Percentiles rank a stretch among this genome's conserved stretches.
phyloP scores from a whole-genome alignment of 805 yeast genomes.

The Candida sanyiensis region DNA sequence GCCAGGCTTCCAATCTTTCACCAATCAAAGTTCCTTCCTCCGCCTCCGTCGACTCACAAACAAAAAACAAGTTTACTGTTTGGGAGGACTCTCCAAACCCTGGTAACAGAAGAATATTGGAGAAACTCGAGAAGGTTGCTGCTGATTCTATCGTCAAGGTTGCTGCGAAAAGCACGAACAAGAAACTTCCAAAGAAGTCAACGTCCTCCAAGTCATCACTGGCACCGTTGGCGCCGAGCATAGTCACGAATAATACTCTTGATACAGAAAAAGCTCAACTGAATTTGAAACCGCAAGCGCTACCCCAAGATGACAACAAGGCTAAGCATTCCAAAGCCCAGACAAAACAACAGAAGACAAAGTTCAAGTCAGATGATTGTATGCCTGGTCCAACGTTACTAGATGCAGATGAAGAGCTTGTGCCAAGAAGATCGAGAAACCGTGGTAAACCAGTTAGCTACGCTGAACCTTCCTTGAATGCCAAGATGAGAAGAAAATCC shows the following conservation, averaged over 20 bases:
- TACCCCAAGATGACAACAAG: constrained; percentile 19
- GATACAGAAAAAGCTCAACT: constrained; percentile 14
- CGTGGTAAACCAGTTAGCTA: constrained; percentile 57
- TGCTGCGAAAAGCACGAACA: not conserved
- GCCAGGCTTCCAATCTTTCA: constrained; percentile 20
- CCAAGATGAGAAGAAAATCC: constrained; percentile 63
- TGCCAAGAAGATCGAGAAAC: constrained; percentile 39
- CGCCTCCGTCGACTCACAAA: constrained; percentile 4
- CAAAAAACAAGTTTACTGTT: constrained; percentile 16
- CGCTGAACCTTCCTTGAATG: constrained; percentile 59
- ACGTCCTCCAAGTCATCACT: not conserved
- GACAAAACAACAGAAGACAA: constrained; percentile 27
- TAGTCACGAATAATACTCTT: not conserved
- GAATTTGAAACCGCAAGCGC: constrained; percentile 20
- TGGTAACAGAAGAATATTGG: constrained; percentile 3
- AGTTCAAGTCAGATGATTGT: constrained; percentile 32
- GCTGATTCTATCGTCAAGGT: constrained; percentile 12
- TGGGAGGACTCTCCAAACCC: constrained; percentile 20
- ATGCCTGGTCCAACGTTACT: constrained; percentile 27
- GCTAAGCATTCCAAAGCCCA: constrained; percentile 25
- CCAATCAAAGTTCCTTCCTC: constrained; percentile 23
- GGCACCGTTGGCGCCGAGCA: too few relatives aligned
- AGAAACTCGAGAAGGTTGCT: constrained; percentile 17
- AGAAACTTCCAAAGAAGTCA: constrained; percentile 4
- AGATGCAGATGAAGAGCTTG: constrained; percentile 18